Conservation (phyloP, 768 basidiomycete genomes). For the Lentinula raphanica region DNA sequence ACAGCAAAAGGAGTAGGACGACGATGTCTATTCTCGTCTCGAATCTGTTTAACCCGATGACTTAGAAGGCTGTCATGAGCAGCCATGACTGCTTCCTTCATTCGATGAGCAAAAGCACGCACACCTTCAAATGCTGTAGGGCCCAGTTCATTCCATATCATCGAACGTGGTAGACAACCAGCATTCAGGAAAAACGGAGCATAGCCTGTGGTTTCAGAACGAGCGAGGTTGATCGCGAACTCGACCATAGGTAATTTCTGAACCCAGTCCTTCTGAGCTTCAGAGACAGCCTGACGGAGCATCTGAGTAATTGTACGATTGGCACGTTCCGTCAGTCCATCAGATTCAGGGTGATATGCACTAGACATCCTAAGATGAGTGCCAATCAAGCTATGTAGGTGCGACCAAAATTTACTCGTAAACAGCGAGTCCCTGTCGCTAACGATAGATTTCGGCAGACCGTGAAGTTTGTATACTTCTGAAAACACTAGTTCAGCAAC, state of each 20-base stretch:
- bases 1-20: too few species aligned
- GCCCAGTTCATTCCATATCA: neutral
- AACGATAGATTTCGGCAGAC: slow-evolving; percentile 17
- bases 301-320: slow-evolving; percentile 20
- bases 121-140: too few species aligned
- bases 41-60: too few species aligned
- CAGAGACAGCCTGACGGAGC: slow-evolving; percentile 14
- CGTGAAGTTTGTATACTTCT: slow-evolving; percentile 24
- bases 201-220: slow-evolving; percentile 16
- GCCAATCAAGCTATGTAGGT: slow-evolving; percentile 10
- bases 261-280: slow-evolving; percentile 17
- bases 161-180: slow-evolving; percentile 13
- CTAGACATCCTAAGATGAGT: slow-evolving; percentile 11
- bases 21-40: too few species aligned
- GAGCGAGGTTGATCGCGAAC: neutral
- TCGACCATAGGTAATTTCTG: slow-evolving; percentile 12
- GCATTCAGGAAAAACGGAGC: neutral
- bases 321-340: slow-evolving; percentile 8
- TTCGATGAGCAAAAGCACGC: too few species aligned
- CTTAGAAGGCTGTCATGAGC: too few species aligned
- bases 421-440: slow-evolving; percentile 24
- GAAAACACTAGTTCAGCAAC: slow-evolving; percentile 26
- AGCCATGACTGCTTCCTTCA: too few species aligned
- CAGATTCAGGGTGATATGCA: slow-evolving; percentile 8
- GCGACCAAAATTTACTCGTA: slow-evolving; percentile 20